Evolutionary conservation across 768 basidiomycete genomes (phyloP), one percentile per base, ranked within the genome.

Genomic region (Postia placenta): DNA sequence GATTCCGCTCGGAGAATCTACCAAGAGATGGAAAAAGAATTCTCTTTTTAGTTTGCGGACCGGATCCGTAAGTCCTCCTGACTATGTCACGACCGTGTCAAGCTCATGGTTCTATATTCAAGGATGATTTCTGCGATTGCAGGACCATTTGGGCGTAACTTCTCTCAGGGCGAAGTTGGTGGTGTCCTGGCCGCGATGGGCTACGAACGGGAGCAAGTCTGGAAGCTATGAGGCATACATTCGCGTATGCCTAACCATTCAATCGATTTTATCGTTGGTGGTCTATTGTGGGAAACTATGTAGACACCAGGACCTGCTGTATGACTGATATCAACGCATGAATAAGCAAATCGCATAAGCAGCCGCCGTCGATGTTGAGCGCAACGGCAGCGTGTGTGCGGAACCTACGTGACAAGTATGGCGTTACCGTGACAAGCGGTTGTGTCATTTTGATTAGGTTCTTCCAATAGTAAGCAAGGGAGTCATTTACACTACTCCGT

Each of bases 41-140:
- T 5, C 61, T 92, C 48, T 85, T 92, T 60, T 65, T 92, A 11
- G 78, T 92, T 3, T 92, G 87, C 64, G 90, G 90, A 23, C 91
- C 90, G n/a, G 85, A 91, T 52, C 74, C 74, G 90, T 91, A 64
- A 17, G 30, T 54, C 28, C 36, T 46, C 19, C 41, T 51, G 26
- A 30, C 27, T 30, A 25, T 37, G 37, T 24, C 44, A 51, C 51
- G 27, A 30, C 45, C 35, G 42, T 41, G 20, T 47, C 33, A 28
- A 49, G 40, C 49, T 55, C 9, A 58, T 52, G 23, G 28, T 30
- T 42, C 40, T 52, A 35, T 22, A 5, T 43, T 49, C 9, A 57
- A 92, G 89, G 42, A 90, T 92, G 90, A 73, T 91, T 42, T 68
- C 63, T 42, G 75, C 81, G 11, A 78, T 92, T 37, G 81, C 87